These are phyloP conservation scores for Blepharisma undulans DNA, from an alignment of 169 alveolate genomes.

Conservation along the genomic window DNA sequence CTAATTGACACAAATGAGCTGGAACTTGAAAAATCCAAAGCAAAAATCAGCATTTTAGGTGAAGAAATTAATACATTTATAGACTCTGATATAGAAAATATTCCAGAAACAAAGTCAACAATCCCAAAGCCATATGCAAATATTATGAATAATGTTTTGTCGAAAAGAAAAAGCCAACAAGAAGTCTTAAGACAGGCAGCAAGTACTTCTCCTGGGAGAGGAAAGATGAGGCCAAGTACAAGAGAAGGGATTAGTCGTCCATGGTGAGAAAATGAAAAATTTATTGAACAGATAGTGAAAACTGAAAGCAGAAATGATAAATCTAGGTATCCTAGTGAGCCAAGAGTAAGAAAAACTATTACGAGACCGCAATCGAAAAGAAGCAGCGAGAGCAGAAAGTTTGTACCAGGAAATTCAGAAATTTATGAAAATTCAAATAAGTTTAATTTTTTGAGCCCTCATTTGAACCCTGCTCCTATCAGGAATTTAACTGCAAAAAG, in stretches of 20 bases:
- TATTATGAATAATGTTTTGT: not conserved
- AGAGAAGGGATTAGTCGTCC: not conserved
- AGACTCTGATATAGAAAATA: not conserved
- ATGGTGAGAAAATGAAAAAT: not conserved
- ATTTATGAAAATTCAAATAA: not conserved
- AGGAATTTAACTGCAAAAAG: not conserved
- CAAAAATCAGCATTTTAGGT: not conserved
- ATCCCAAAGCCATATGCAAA: not conserved
- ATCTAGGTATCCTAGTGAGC: conserved; percentile 6
- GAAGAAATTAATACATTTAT: not conserved
- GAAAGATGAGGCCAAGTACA: not conserved
- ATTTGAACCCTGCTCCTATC: not conserved
- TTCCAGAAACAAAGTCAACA: not conserved
- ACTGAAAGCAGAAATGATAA: not conserved
- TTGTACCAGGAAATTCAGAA: not conserved
- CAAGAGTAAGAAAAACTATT: not conserved
- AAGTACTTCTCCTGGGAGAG: not conserved
- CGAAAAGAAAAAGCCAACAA: not conserved
- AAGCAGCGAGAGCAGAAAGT: not conserved
- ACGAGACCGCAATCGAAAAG: not conserved
- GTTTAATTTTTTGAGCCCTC: not conserved
- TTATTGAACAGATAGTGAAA: not conserved
- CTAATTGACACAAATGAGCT: conserved; percentile 3
- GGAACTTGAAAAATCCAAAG: not conserved
- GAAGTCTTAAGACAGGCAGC: not conserved